Base-by-base conservation (phyloP, 2,329 filamentous ascomycete genomes). In the Exserohilum rostratum region DNA sequence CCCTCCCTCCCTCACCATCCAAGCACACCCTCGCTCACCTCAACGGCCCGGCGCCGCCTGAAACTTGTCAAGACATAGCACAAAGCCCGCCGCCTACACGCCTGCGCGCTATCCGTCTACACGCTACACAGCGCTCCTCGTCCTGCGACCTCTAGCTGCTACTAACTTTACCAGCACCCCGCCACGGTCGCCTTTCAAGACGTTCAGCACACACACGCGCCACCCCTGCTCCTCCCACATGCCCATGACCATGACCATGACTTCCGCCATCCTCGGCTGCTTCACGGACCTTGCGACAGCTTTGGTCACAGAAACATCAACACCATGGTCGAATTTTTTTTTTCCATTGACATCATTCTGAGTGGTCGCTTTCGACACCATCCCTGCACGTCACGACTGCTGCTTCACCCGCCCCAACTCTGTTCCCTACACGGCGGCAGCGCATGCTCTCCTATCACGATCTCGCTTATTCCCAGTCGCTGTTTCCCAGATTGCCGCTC, bases 221-320 rank as follows among this genome's bases (percentile, higher is more conserved):
- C 44, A 46, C 40, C 38, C 9, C n/a, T n/a, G n/a, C n/a, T n/a
- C n/a, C n/a, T n/a, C n/a, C n/a, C n/a, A n/a, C n/a, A n/a, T 20
- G 37, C 11, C 37, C 13, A 9, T 13, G 31, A 13, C 11, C 5
- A n/a, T 13, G 20, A 18, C 27, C 37, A 15, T 13, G 22, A 42
- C 42, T 34, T 45, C 15, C 46, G 18, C 27, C n/a, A 45, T 40
- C 27, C n/a, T 47, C 43, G 33, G 50, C 37, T 25, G 44, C 34
- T 33, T 30, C 44, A 34, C 43, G 35, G 43, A 10, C 22, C 29
- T 34, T 39, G 38, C 46, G 29, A 15, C 51, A 43, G 51, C 51
- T 50, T 38, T 54, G 51, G 46, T 45, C 51, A 44, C 51, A 47
- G 33, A 30, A 40, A 40, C 46, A 54, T 54, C 51, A 54, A 35